These are phyloP conservation scores for Rhododendron williamsianum DNA, from an alignment of 148 eudicot species.

Conservation along the genomic window DNA sequence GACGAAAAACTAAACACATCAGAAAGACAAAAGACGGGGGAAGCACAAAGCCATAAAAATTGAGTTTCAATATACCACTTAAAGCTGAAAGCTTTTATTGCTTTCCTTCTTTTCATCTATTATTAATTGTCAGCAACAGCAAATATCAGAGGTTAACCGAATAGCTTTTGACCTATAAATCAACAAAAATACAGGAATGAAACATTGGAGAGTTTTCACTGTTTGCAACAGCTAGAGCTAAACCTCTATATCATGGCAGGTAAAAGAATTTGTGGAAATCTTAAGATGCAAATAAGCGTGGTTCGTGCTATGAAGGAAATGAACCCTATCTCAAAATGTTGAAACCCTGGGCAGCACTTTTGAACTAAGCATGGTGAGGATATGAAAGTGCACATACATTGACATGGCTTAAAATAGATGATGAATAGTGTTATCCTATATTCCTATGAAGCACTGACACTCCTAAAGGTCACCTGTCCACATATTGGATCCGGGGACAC, in stretches of 20 bases:
- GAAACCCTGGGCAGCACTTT: not conserved
- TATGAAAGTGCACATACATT: not conserved
- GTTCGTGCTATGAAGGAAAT: constrained; percentile 1
- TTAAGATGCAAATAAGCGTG: not conserved
- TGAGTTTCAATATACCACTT: not conserved
- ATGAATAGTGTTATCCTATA: not conserved
- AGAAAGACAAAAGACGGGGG: not conserved
- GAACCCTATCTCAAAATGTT: not conserved
- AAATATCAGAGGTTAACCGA: not conserved
- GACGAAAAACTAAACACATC: not conserved
- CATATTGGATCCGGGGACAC: not conserved
- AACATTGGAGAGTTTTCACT: not conserved
- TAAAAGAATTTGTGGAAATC: not conserved
- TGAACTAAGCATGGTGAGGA: not conserved
- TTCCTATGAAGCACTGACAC: not conserved
- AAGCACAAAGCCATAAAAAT: not conserved
- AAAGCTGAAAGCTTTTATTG: not conserved
- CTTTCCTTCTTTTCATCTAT: not conserved
- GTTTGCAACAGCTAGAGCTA: constrained; percentile 4
- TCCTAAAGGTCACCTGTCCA: not conserved
- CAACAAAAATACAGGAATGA: not conserved
- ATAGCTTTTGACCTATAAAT: not conserved
- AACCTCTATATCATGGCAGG: not conserved
- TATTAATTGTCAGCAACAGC: not conserved
- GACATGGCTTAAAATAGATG: not conserved